Conservation (phyloP, 352 stramenopile species). For the Phytophthora citricola region DNA sequence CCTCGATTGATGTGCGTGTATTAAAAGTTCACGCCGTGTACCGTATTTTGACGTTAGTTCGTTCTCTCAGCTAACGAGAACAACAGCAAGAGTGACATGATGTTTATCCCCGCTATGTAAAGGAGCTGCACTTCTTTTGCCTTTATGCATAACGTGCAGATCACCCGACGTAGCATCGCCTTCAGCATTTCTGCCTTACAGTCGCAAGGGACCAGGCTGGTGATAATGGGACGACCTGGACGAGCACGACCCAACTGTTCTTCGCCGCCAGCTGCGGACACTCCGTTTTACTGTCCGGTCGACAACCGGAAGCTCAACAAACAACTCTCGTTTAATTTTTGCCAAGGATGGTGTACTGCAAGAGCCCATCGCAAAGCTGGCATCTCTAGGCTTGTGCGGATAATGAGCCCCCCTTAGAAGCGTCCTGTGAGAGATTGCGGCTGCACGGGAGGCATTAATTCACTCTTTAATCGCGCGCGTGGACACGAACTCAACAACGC, state of each 20-base stretch:
- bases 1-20: background rate
- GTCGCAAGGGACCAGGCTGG: background rate
- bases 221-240: background rate
- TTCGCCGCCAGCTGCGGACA: slow-evolving; percentile 1
- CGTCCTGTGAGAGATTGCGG: background rate
- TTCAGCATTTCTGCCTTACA: background rate
- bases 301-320: background rate
- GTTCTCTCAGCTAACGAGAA: background rate
- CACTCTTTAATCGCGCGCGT: slow-evolving; percentile 12
- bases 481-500: slow-evolving; percentile 1
- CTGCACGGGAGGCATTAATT: background rate
- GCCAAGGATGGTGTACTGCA: slow-evolving; percentile 9
- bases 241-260: slow-evolving; percentile 1
- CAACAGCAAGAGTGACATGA: background rate
- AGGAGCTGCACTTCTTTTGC: background rate
- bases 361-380: slow-evolving; percentile 13
- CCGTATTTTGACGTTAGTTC: slow-evolving; percentile 4
- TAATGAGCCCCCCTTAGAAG: too few species aligned
- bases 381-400: background rate
- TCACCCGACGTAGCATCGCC: slow-evolving; percentile 4
- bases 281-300: slow-evolving; percentile 16
- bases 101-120: slow-evolving; percentile 7
- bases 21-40: too few species aligned
- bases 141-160: background rate
- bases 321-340: slow-evolving; percentile 18